These are phyloP conservation scores for Neckera pumila DNA, from an alignment of 225 moss, liverwort and hornwort genomes.

Conservation along the genomic window DNA sequence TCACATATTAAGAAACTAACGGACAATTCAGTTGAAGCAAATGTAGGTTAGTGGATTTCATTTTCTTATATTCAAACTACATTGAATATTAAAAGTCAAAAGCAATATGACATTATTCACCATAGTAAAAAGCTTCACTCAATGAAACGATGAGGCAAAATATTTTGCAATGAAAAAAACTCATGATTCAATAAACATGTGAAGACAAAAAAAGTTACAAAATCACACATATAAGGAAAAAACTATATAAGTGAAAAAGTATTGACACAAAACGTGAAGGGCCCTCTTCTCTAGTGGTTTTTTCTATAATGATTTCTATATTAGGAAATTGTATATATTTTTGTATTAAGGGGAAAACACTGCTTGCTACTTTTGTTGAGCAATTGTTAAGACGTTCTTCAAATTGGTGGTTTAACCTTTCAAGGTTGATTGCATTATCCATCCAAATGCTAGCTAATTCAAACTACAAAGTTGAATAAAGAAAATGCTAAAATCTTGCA, in stretches of 20 bases:
- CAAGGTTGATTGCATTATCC: background rate
- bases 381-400: background rate
- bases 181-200: background rate
- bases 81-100: background rate
- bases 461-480: background rate
- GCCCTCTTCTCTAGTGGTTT: background rate
- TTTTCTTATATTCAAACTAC: background rate
- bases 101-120: background rate
- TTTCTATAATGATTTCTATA: no score
- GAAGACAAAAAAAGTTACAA: background rate
- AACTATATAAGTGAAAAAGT: background rate
- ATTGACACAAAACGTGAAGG: background rate
- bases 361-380: background rate
- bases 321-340: background rate
- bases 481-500: background rate
- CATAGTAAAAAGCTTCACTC: background rate
- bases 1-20: background rate
- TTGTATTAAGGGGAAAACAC: background rate
- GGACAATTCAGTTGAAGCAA: background rate
- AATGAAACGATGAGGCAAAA: background rate
- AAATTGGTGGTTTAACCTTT: background rate
- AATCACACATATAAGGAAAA: background rate
- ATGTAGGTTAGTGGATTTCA: background rate
- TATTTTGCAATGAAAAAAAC: background rate
- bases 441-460: background rate